These are phyloP conservation scores for Hypholoma sublateritium DNA, from an alignment of 768 basidiomycete species.

Conservation along the genomic window DNA sequence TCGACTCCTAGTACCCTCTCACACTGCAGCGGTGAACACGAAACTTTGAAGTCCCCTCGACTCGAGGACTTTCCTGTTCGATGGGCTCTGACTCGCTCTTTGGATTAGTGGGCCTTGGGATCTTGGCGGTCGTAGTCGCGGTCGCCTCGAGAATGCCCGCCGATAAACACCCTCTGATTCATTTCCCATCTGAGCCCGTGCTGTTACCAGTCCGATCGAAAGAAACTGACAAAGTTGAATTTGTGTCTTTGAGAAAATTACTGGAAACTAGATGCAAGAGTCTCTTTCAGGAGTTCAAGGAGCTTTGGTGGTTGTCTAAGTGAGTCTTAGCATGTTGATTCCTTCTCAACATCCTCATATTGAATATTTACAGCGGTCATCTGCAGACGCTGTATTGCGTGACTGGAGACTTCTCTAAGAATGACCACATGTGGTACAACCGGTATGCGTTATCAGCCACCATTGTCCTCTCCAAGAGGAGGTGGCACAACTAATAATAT, in stretches of 20 bases:
- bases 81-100: conserved; percentile 17
- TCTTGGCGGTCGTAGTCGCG: conserved; percentile 37
- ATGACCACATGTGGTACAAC: conserved; percentile 55
- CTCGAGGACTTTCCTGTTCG: background rate
- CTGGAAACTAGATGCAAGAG: conserved; percentile 42
- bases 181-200: conserved; percentile 41
- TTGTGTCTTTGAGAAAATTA: conserved; percentile 35
- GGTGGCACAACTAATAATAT: background rate
- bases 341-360: background rate
- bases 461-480: background rate
- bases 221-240: conserved; percentile 29
- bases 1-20: too few relatives aligned
- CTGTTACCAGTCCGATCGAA: conserved; percentile 32
- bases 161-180: conserved; percentile 29
- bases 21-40: too few relatives aligned
- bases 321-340: conserved; percentile 21
- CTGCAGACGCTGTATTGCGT: conserved; percentile 63
- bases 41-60: too few relatives aligned
- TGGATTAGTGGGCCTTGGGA: conserved; percentile 27
- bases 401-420: conserved; percentile 57
- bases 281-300: conserved; percentile 41
- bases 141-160: conserved; percentile 20
- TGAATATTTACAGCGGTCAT: conserved; percentile 46
- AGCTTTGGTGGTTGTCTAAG: conserved; percentile 52
- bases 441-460: conserved; percentile 34